Evolutionary conservation across 176 grass and related monocot genomes (phyloP), one percentile per base, ranked within the genome.

Genomic region (Miscanthus lutarioriparius): DNA sequence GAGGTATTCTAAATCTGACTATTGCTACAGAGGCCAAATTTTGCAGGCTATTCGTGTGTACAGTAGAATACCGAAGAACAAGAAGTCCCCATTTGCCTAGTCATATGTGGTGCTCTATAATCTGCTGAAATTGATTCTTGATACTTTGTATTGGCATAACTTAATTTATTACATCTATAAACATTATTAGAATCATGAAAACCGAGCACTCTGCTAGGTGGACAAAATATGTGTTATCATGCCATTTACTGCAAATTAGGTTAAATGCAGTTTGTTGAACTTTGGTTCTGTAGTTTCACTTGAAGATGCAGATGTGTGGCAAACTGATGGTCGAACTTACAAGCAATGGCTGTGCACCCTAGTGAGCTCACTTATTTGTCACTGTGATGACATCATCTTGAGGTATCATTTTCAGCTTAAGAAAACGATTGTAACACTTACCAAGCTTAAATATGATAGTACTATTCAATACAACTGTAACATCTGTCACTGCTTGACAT

Each of bases 341-440:
- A 73, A 93, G 67, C 86, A 84, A 85, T 97, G 95, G 95, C 54
- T 97, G 30, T 97, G 92, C 80, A 88, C 89, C 79, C 87, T 97
- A 84, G 92, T 90, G 83, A 88, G 94, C 80, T 91, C 92, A 48
- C 91, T 95, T 70, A 91, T 97, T 95, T 54, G 65, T 39, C 89
- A 97, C 77, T 95, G 90, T 77, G 82, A 97, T 93, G 95, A 95
- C 75, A 82, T 82, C 58, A 88, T 97, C 77, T 80, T 97, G 72
- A 92, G 92, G 95, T 97, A 90, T 13, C 41, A 75, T 67, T 78
- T 85, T 94, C 22, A 66, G 70, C 44, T 58, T 74, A 78, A 87
- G 35, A 73, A 68, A 80, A 74, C 20, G 33, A 65, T 76, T 19
- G 8, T 81, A 80, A 79, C 45, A 53, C 37, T 88, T 56, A 59